Evolutionary conservation across 179 eudicot genomes (phyloP).

Genomic region (Kewa caespitosa): DNA sequence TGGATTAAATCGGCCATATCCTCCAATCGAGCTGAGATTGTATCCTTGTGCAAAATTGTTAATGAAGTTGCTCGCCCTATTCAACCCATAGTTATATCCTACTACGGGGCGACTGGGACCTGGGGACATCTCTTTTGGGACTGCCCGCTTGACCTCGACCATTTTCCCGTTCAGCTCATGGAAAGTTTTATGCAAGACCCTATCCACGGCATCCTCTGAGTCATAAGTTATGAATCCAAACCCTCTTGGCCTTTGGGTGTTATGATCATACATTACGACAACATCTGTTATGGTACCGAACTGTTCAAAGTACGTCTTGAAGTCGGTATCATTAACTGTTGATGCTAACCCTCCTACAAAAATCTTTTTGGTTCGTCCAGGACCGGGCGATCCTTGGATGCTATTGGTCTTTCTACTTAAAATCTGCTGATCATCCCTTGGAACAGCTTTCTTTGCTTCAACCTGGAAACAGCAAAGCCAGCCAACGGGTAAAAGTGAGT

Average conservation of each 20-base stretch:
- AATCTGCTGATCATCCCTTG: constrained; percentile 64
- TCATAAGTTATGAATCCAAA: constrained; percentile 83
- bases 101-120: constrained; percentile 58
- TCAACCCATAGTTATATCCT: constrained; percentile 47
- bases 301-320: constrained; percentile 72
- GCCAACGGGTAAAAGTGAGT: constrained; percentile 16
- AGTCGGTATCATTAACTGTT: constrained; percentile 64
- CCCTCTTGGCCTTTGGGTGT: constrained; percentile 86
- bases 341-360: constrained; percentile 89
- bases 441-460: constrained; percentile 85
- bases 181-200: constrained; percentile 62
- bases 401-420: constrained; percentile 42
- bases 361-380: constrained; percentile 66
- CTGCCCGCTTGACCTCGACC: constrained; percentile 90
- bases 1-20: constrained; percentile 62
- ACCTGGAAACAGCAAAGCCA: constrained; percentile 43
- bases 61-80: constrained; percentile 52
- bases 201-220: constrained; percentile 74
- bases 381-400: constrained; percentile 61
- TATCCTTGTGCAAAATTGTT: constrained; percentile 54
- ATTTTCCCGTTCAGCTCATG: constrained; percentile 78
- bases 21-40: constrained; percentile 54
- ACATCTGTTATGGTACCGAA: constrained; percentile 81
- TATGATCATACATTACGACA: constrained; percentile 87
- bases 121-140: constrained; percentile 78